Evolutionary conservation across 306 rosid genomes (phyloP).

Genomic region (Abrus pulchellus): DNA sequence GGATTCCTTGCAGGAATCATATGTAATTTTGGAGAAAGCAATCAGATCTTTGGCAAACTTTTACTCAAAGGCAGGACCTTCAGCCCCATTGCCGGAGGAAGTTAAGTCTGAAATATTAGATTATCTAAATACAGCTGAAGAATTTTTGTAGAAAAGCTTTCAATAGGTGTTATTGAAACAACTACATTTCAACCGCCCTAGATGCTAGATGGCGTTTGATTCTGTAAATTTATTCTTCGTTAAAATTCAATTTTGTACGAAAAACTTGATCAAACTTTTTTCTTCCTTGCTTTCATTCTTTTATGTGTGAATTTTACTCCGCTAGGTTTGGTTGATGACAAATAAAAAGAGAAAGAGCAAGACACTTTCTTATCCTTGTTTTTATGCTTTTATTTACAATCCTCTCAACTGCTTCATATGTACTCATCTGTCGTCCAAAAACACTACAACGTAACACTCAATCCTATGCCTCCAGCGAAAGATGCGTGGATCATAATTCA

Average conservation of each 20-base stretch:
- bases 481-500: too few relatives aligned
- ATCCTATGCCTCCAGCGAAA: too few relatives aligned
- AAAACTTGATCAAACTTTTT: background rate
- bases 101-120: slow-evolving; percentile 79
- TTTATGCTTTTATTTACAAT: background rate
- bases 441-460: too few relatives aligned
- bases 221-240: slow-evolving; percentile 8
- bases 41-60: slow-evolving; percentile 84
- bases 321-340: background rate
- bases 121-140: slow-evolving; percentile 74
- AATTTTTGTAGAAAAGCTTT: slow-evolving; percentile 56
- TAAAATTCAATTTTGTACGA: slow-evolving; percentile 2
- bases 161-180: background rate
- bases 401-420: background rate
- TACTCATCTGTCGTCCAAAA: too few relatives aligned
- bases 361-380: background rate
- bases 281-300: background rate
- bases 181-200: background rate
- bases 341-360: background rate
- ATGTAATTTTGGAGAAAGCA: slow-evolving; percentile 76
- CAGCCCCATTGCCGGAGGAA: slow-evolving; percentile 73
- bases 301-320: background rate
- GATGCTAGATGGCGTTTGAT: slow-evolving; percentile 24
- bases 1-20: slow-evolving; percentile 75
- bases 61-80: slow-evolving; percentile 92